Conservation (phyloP, 805 yeast genomes). For the Candida railenensis region DNA sequence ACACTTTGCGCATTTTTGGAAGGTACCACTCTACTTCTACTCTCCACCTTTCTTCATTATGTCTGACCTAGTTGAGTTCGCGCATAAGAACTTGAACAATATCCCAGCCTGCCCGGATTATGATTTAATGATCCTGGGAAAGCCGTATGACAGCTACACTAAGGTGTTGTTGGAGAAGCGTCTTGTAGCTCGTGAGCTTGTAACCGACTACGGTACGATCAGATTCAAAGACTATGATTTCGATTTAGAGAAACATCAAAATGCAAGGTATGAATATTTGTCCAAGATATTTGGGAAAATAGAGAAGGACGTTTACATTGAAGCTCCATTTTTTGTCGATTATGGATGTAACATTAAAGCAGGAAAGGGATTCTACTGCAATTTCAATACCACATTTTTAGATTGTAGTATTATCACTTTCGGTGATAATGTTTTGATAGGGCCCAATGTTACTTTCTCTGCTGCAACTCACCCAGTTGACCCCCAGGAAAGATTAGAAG, state of each 20-base stretch:
- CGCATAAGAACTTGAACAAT: conserved; percentile 30
- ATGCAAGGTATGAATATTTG: conserved; percentile 38
- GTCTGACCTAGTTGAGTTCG: conserved; percentile 31
- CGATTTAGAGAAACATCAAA: conserved; percentile 22
- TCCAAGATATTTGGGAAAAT: conserved; percentile 47
- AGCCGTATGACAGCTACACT: conserved; percentile 41
- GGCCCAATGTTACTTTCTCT: conserved; percentile 59
- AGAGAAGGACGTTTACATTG: conserved; percentile 42
- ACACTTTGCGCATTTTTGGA: too few relatives aligned
- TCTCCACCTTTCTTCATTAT: too few relatives aligned
- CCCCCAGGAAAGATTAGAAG: conserved; percentile 39
- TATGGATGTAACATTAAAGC: conserved; percentile 61
- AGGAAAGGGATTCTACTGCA: conserved; percentile 62
- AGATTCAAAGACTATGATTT: conserved; percentile 32
- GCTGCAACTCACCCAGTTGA: conserved; percentile 69
- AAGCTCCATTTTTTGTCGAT: conserved; percentile 63
- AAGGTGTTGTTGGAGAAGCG: conserved; percentile 26
- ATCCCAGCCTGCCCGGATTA: conserved; percentile 44
- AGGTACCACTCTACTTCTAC: too few relatives aligned
- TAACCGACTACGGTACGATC: conserved; percentile 31
- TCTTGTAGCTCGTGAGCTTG: conserved; percentile 29
- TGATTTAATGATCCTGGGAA: conserved; percentile 55
- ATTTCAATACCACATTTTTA: conserved; percentile 54
- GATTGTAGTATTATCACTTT: conserved; percentile 63
- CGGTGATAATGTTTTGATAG: conserved; percentile 59